Conservation (phyloP, 768 basidiomycete genomes). For the Strobilomyces echinocephalus region DNA sequence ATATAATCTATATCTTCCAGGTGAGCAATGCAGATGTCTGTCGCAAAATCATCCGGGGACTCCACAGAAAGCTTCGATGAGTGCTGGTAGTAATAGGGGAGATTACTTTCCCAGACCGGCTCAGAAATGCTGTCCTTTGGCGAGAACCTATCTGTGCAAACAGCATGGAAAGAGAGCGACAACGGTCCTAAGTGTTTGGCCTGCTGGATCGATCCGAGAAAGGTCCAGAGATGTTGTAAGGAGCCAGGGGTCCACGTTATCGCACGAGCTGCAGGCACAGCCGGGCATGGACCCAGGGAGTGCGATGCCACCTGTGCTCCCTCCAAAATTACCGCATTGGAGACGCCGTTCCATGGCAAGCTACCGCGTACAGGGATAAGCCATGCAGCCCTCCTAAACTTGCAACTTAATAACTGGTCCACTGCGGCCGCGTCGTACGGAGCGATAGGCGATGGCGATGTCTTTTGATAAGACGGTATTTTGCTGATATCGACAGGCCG, state of each 20-base stretch:
- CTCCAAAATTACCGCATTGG: slow-evolving; percentile 40
- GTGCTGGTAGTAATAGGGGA: slow-evolving; percentile 17
- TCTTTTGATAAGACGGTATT: slow-evolving; percentile 33
- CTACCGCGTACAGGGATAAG: slow-evolving; percentile 53
- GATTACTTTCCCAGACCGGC: slow-evolving; percentile 23
- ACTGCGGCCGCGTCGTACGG: slow-evolving; percentile 33
- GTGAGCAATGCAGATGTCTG: slow-evolving; percentile 16
- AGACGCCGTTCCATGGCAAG: slow-evolving; percentile 45
- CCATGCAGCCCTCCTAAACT: slow-evolving; percentile 48
- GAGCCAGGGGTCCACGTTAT: slow-evolving; percentile 47
- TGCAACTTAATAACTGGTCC: slow-evolving; percentile 21
- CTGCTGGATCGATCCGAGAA: slow-evolving; percentile 39
- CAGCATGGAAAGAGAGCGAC: slow-evolving; percentile 45
- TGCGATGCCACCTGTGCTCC: slow-evolving; percentile 14
- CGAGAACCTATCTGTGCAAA: slow-evolving; percentile 15
- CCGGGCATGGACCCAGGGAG: slow-evolving; percentile 18
- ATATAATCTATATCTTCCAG: slow-evolving; percentile 44
- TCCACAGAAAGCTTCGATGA: slow-evolving; percentile 9
- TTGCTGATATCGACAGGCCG: slow-evolving; percentile 17
- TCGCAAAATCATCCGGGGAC: slow-evolving; percentile 7
- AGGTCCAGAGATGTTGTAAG: slow-evolving; percentile 46
- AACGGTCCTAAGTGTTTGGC: slow-evolving; percentile 40
- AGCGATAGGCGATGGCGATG: slow-evolving; percentile 34
- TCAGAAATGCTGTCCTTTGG: slow-evolving; percentile 14
- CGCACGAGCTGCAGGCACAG: slow-evolving; percentile 11